A percentile compares a stretch with the other conserved stretches of the same genome.
Conservation (phyloP, 345 rosid species). For the Mallotus nudiflorus region DNA sequence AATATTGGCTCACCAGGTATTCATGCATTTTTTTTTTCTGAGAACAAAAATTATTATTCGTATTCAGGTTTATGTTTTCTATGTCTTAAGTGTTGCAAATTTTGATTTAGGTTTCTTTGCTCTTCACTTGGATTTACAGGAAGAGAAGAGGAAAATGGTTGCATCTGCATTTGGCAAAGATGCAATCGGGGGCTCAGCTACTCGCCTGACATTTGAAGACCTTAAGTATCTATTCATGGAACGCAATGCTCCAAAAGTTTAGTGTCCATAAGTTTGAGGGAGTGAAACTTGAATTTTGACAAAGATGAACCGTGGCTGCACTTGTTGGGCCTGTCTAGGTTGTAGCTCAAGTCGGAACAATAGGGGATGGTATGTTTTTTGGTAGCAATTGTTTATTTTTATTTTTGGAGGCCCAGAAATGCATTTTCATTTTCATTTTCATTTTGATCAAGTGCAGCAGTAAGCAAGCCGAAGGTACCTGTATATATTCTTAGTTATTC, state of each 20-base stretch:
- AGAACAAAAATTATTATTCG: not conserved
- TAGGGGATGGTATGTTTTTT: conserved; percentile 20
- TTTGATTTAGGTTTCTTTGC: conserved; percentile 6
- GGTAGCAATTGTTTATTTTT: conserved; percentile 13
- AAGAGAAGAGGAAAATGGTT: conserved; percentile 92
- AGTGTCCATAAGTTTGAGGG: not conserved
- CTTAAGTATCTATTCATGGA: conserved; percentile 60
- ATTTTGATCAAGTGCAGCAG: conserved; percentile 36
- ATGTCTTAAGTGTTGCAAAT: not conserved
- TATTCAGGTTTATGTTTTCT: not conserved
- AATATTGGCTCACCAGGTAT: conserved; percentile 86
- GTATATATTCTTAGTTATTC: conserved; percentile 45
- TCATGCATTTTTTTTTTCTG: not conserved
- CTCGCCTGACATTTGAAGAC: conserved; percentile 84
- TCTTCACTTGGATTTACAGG: conserved; percentile 44
- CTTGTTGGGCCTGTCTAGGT: conserved; percentile 19
- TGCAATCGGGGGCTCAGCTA: conserved; percentile 63
- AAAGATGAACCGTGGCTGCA: conserved; percentile 24
- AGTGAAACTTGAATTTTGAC: conserved; percentile 30
- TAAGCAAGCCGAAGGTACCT: conserved; percentile 31
- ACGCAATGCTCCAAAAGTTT: conserved; percentile 12
- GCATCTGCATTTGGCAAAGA: conserved; percentile 99
- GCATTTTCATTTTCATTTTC: no score
- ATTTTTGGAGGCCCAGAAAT: conserved; percentile 17
- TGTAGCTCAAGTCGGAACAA: conserved; percentile 22